Conservation (phyloP, 78 protist genomes). For the Dictyostelium brefeldianum region DNA sequence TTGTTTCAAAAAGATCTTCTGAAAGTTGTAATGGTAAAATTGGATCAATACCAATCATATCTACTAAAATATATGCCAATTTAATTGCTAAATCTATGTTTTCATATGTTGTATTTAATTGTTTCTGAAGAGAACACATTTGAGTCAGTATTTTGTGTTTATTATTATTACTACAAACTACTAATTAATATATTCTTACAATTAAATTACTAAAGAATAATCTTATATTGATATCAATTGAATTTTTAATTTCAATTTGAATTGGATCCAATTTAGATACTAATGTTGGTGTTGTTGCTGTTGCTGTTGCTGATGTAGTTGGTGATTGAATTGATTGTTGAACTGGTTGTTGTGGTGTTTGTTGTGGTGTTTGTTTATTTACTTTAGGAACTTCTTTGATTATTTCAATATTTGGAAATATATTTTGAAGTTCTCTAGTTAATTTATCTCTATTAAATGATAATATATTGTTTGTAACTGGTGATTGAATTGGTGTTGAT, state of each 20-base stretch:
- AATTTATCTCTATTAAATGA: conserved; percentile 15
- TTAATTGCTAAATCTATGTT: conserved; percentile 20
- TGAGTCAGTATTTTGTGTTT: too few relatives aligned
- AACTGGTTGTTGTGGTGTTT: too few relatives aligned
- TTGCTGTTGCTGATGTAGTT: too few relatives aligned
- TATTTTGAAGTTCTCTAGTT: conserved; percentile 3
- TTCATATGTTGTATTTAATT: not conserved
- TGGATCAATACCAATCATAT: conserved; percentile 18
- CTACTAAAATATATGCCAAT: not conserved
- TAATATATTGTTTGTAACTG: not conserved
- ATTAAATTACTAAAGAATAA: conserved; percentile 22
- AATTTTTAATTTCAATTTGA: conserved; percentile 28
- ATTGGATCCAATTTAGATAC: not conserved
- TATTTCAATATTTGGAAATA: not conserved
- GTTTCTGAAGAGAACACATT: too few relatives aligned
- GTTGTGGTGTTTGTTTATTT: too few relatives aligned
- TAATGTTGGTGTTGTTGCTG: too few relatives aligned
- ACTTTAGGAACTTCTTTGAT: too few relatives aligned
- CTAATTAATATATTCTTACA: not conserved
- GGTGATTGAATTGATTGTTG: not conserved
- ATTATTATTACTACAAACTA: not conserved
- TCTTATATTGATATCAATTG: conserved; percentile 22
- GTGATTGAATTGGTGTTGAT: conserved; percentile 6
- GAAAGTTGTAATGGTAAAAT: conserved; percentile 5
- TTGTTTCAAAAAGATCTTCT: conserved; percentile 65